Conservation (phyloP, 257 asterid genomes). For the Solanum stenotomum region DNA sequence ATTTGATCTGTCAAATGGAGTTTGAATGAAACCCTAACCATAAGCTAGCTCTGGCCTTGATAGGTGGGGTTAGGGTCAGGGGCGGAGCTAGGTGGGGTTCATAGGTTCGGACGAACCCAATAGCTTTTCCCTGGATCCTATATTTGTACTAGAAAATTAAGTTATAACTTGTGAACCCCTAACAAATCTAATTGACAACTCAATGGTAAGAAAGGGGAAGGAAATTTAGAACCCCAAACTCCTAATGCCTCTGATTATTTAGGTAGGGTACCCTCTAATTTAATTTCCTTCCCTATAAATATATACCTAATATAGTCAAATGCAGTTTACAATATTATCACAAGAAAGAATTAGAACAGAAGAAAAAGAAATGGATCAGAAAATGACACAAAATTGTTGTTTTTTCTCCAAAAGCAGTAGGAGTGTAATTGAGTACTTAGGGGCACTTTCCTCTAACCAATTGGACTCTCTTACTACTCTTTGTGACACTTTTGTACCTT, state of each 20-base stretch:
- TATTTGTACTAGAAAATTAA: no score
- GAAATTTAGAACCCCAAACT: no score
- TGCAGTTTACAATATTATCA: not conserved
- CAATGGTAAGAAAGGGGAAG: no score
- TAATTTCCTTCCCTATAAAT: not conserved
- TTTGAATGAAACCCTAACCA: not conserved
- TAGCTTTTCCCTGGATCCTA: no score
- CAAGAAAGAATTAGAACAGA: not conserved
- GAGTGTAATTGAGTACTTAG: not conserved
- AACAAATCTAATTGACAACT: no score
- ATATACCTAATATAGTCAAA: not conserved
- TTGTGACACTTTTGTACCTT: conserved; percentile 2
- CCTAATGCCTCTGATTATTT: no score
- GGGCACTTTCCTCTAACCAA: not conserved
- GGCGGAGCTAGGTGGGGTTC: no score
- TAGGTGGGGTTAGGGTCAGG: not conserved
- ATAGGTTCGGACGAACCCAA: no score
- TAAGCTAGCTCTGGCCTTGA: not conserved
- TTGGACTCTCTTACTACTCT: not conserved
- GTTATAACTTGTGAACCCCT: no score
- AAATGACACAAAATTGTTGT: not conserved
- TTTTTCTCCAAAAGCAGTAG: not conserved
- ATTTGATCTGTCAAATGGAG: not conserved
- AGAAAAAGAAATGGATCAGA: not conserved
- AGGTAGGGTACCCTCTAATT: not conserved